Evolutionary conservation across 495 filamentous ascomycete genomes (phyloP).

Genomic region (Hypoxylon perforatum): DNA sequence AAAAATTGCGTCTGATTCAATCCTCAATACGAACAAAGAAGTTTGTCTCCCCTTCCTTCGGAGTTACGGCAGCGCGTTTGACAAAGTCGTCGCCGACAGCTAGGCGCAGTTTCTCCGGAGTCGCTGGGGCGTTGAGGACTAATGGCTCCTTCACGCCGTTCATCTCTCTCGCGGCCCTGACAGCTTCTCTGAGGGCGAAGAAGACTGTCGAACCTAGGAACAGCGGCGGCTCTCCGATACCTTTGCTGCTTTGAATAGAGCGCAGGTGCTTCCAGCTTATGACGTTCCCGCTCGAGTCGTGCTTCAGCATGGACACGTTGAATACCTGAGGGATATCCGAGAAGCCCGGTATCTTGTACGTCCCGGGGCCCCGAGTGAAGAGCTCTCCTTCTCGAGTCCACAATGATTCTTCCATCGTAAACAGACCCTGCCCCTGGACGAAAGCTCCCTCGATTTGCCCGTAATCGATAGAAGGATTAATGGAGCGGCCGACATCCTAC

Average conservation of each 20-base stretch:
- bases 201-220: conserved; percentile 86
- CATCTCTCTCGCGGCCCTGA: conserved; percentile 72
- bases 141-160: conserved; percentile 64
- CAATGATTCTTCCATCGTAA: conserved; percentile 85
- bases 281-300: conserved; percentile 63
- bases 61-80: conserved; percentile 69
- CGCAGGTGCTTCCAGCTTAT: conserved; percentile 86
- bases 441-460: conserved; percentile 92
- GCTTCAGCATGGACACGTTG: conserved; percentile 77
- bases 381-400: conserved; percentile 82
- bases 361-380: conserved; percentile 78
- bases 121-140: conserved; percentile 69
- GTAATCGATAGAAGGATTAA: conserved; percentile 89
- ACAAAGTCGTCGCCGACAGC: conserved; percentile 80
- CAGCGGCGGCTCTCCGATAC: conserved; percentile 82
- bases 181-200: conserved; percentile 79
- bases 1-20: background rate
- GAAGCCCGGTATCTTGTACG: conserved; percentile 86
- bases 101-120: conserved; percentile 78
- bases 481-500: conserved; percentile 76
- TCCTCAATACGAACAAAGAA: conserved; percentile 65
- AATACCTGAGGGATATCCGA: conserved; percentile 86
- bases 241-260: conserved; percentile 80
- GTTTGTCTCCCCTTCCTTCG: conserved; percentile 80
- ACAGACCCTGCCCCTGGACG: conserved; percentile 85